Conservation (phyloP, 2,329 filamentous ascomycete species). For the Hymenoscyphus repandus region DNA sequence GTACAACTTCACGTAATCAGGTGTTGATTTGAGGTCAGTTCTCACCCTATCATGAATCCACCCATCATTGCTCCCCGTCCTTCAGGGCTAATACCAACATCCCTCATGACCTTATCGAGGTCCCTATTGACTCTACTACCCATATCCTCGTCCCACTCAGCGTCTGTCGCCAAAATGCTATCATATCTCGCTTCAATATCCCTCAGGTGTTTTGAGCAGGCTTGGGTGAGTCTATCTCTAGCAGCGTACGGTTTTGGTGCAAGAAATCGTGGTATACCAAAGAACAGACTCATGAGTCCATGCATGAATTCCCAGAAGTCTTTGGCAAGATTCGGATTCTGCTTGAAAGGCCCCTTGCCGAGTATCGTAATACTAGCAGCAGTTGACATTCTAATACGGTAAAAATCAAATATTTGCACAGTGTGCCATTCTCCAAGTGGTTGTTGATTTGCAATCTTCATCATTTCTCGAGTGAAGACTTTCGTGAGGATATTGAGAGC, state of each 20-base stretch:
- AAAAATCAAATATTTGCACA: background rate
- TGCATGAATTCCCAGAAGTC: background rate
- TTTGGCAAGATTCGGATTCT: background rate
- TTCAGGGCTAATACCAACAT: background rate
- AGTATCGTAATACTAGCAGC: background rate
- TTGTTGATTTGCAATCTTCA: background rate
- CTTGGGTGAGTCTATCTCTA: background rate
- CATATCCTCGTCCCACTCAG: background rate
- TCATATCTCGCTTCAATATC: background rate
- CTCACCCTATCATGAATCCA: background rate
- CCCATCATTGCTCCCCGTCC: background rate
- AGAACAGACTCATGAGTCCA: background rate
- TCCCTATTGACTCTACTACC: background rate
- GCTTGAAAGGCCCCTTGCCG: background rate
- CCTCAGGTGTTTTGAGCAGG: background rate
- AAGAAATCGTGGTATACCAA: background rate
- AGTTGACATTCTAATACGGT: constrained; percentile 1
- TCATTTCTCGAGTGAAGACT: background rate
- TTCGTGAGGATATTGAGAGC: background rate
- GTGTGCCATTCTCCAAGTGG: background rate
- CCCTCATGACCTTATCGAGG: background rate
- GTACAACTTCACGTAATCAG: no score
- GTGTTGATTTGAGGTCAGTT: background rate
- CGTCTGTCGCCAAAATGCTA: background rate
- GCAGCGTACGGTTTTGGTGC: background rate